A percentile compares a stretch with the other conserved stretches of the same genome.
These are phyloP conservation scores for Geotrichum cucujoidarum DNA, from an alignment of 1,139 yeast genomes.

Conservation along the genomic window DNA sequence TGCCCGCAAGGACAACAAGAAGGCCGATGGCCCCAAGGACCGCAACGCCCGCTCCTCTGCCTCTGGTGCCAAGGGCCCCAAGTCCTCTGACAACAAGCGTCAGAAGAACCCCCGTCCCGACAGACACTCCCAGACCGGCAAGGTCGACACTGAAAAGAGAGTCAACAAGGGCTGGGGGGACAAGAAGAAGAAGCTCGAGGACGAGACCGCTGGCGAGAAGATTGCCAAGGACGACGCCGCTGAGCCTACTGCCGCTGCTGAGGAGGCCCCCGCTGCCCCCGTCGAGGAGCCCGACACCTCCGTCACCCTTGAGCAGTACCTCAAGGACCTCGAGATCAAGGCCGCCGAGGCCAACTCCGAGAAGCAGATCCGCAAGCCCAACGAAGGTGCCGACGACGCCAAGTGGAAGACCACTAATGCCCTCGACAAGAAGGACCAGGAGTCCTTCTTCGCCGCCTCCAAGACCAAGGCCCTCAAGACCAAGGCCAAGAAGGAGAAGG, in stretches of 20 bases:
- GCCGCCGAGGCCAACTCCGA: constrained; percentile 34
- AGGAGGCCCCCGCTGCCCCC: constrained; percentile 34
- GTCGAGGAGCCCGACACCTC: constrained; percentile 35
- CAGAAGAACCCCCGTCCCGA: constrained; percentile 58
- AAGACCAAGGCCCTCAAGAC: constrained; percentile 42
- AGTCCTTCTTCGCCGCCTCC: constrained; percentile 48
- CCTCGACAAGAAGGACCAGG: constrained; percentile 39
- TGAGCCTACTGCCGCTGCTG: constrained; percentile 39
- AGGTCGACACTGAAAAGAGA: constrained; percentile 80
- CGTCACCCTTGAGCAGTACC: constrained; percentile 68
- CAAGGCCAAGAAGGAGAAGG: constrained; percentile 66
- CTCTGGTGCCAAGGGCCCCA: constrained; percentile 57
- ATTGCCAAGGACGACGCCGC: constrained; percentile 52
- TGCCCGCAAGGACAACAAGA: constrained; percentile 32
- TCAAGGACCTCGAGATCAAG: constrained; percentile 54
- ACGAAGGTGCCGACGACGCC: constrained; percentile 53
- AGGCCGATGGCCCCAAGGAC: constrained; percentile 71
- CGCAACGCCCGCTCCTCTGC: constrained; percentile 56
- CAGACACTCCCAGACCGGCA: constrained; percentile 81
- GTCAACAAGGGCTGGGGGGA: constrained; percentile 83
- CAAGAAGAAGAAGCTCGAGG: constrained; percentile 52
- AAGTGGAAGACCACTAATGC: constrained; percentile 42
- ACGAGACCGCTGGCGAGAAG: constrained; percentile 58
- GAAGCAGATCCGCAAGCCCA: constrained; percentile 50
- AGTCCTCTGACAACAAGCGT: constrained; percentile 40